Evolutionary conservation across 2,329 filamentous ascomycete genomes (phyloP), one percentile per base, ranked within the genome.

Genomic region (Whalleya microplaca): DNA sequence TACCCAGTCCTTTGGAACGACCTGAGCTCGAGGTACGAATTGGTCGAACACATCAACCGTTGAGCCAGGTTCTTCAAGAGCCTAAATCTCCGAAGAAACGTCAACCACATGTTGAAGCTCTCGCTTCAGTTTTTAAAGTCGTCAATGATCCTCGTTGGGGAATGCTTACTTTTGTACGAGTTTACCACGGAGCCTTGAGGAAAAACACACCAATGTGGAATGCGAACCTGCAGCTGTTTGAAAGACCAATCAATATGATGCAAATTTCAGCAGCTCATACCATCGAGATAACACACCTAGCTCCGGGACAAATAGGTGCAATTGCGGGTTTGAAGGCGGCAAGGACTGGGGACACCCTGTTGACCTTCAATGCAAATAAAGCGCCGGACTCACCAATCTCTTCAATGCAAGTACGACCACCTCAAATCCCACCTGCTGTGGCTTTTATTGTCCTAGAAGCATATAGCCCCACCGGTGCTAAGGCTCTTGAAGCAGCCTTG

Each of bases 391-490:
- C 86, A 16, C 82, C 85, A 0, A 76, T 96, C 47, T 86, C 88
- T 48, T 87, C 83, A 16, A 77, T 98, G 16, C 92, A 96, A 69
- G 84, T 99, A 37, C 86, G 92, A 16, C 92, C 95, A 0, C 95
- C 96, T 23, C 84, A 90, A 56, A 91, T 97, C 0, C 94, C 95
- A 0, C 92, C 95, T 0, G 92, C 95, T 0, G 95, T 99, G 0
- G 96, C 97, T 69, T 99, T 98, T 72, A 88, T 96, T n/a, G 91
- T 93, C 58, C 87, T 98, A 23, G 94, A 98, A 62, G 91, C 83
- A 0, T 80, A 92, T 64, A 88, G 91, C 65, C 78, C 91, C 29
- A 83, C 88, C 29, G 92, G 93, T 63, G 90, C 92, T 66, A 93
- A 92, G 65, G 84, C 88, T 56, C 84, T 99, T 5, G 85, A 91